Evolutionary conservation across 306 rosid genomes (phyloP), one percentile per base, ranked within the genome.

Genomic region (Castanopsis chinensis): DNA sequence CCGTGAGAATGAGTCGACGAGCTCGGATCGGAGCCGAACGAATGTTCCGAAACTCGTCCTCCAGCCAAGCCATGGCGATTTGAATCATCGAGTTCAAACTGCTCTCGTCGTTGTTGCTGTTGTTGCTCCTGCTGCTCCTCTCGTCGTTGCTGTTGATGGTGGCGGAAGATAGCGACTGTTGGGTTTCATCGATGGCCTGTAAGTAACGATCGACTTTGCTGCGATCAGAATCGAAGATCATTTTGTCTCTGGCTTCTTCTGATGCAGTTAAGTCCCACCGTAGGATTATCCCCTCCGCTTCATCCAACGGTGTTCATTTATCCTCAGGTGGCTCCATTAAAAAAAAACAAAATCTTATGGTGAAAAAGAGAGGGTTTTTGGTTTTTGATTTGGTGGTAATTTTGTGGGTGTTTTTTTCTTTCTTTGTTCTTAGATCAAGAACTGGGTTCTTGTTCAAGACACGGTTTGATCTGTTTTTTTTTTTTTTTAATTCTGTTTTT

Each of bases 61-160:
- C 99, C 1, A 96, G 84, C 1, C 98, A 87, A 20, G 99, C 98
- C 99, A 96, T 96, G 85, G 98, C 98, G 93, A 96, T 93, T 93
- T 91, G 98, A 70, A 93, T 81, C 41, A 94, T 83, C 35, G 96
- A 90, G 89, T 78, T 85, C 78, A 82, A 89, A 53, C 92, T 90
- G 61, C 54, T 74, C 7, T 86, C 91, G 32, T 87, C 90, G 15
- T 89, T 96, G 58, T 65, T 73, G 15, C 87, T 91, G 35, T 88
- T 91, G n/a, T 87, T 97, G 35, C 5, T 32, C 6, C 45, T 37
- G 45, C 45, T 41, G 11, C 45, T 0, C 27, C 27, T 25, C 27
- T 25, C 27, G 27, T 25, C 27, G 27, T 25, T 25, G 27, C 80
- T 90, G 37, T 88, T 91, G 23, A 88, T 97, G 52, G 91, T 81